Percentiles rank a stretch among this genome's conserved stretches.
Evolutionary conservation across 192 early-diverging fungal genomes (phyloP).

Genomic region (Lunasporangiospora selenospora): DNA sequence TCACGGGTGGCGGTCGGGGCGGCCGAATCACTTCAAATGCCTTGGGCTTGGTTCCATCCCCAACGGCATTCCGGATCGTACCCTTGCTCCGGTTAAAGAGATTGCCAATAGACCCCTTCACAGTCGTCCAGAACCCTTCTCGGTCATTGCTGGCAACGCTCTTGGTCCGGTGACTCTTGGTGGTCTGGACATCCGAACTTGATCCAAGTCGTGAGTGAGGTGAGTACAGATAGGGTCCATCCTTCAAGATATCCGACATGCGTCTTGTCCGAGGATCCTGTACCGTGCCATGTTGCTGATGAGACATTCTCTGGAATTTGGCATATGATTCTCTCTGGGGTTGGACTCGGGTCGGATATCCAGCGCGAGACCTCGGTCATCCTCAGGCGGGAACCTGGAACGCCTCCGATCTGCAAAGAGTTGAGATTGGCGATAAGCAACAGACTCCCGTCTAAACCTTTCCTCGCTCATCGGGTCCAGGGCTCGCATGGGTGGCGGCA

Average conservation of each 20-base stretch:
- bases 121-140: slow-evolving; percentile 8
- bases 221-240: slow-evolving; percentile 36
- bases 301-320: slow-evolving; percentile 28
- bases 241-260: slow-evolving; percentile 45
- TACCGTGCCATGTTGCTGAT: slow-evolving; percentile 26
- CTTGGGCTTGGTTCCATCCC: slow-evolving; percentile 33
- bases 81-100: slow-evolving; percentile 10
- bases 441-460: no score
- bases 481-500: slow-evolving; percentile 5
- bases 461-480: slow-evolving; percentile 2
- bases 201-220: no score
- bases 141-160: not conserved
- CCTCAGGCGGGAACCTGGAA: slow-evolving; percentile 16
- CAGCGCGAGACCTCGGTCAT: not conserved
- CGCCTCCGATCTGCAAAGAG: slow-evolving; percentile 4
- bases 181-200: no score
- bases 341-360: slow-evolving; percentile 19
- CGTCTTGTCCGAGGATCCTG: slow-evolving; percentile 17
- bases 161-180: not conserved
- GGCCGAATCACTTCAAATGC: slow-evolving; percentile 46
- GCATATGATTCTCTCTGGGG: slow-evolving; percentile 28
- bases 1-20: slow-evolving; percentile 11
- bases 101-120: slow-evolving; percentile 20
- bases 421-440: slow-evolving; percentile 20
- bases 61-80: not conserved